phyloP scores from a whole-genome alignment of 371 early-diverging fungal genomes.

The Rhizomucor pusillus region DNA sequence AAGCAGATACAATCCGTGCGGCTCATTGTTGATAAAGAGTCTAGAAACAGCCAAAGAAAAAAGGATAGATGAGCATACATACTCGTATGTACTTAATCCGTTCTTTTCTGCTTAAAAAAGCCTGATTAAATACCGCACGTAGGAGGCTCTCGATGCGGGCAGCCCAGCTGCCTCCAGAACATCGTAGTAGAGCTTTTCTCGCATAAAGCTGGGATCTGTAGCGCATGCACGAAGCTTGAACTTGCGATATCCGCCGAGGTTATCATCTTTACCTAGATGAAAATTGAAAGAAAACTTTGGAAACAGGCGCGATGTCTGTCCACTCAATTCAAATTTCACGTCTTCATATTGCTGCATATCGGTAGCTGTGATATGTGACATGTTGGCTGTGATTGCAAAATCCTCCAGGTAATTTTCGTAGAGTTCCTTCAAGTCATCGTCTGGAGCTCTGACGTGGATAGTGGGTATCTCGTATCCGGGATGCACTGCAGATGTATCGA shows the following conservation, averaged over 20 bases:
- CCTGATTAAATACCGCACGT: conserved; percentile 22
- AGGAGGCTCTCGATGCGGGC: conserved; percentile 41
- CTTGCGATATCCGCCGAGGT: conserved; percentile 25
- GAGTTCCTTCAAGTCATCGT: conserved; percentile 11
- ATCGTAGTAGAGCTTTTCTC: conserved; percentile 54
- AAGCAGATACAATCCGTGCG: conserved; percentile 41
- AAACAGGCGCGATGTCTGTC: conserved; percentile 34
- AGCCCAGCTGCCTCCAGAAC: conserved; percentile 37
- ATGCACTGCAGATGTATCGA: conserved; percentile 10
- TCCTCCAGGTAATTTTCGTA: conserved; percentile 24
- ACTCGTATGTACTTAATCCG: too few species aligned
- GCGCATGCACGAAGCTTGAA: conserved; percentile 36
- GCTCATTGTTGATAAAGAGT: conserved; percentile 40
- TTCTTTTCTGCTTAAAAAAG: too few species aligned
- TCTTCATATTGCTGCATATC: conserved; percentile 7
- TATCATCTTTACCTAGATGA: conserved; percentile 15
- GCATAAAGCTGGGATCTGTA: conserved; percentile 49
- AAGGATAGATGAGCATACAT: not conserved
- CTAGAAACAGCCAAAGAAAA: conserved; percentile 10
- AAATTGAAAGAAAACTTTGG: conserved; percentile 30
- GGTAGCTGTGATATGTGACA: conserved; percentile 26
- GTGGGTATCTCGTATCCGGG: conserved; percentile 17
- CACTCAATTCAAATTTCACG: conserved; percentile 20
- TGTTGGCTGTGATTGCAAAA: conserved; percentile 20
- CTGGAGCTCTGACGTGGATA: conserved; percentile 20